Evolutionary conservation across 768 basidiomycete genomes (phyloP).

Genomic region (Lyophyllum semitale): DNA sequence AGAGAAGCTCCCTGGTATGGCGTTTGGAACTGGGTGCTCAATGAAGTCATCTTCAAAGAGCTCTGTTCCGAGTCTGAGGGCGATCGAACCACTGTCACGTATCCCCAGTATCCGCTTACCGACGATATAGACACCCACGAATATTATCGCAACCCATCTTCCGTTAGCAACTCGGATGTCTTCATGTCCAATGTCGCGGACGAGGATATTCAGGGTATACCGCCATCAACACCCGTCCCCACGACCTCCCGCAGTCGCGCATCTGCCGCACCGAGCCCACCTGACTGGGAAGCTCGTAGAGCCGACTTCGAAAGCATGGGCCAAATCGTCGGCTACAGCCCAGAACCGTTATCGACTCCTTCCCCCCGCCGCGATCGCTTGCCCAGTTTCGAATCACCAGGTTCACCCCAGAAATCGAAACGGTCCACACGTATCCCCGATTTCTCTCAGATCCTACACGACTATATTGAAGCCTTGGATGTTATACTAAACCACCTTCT

Average conservation of each 20-base stretch:
- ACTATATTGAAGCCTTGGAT: too few species aligned
- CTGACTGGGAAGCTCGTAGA: too few species aligned
- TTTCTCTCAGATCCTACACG: neutral
- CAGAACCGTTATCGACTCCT: neutral
- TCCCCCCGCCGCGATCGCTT: neutral
- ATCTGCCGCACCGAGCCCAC: too few species aligned
- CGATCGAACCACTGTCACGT: neutral
- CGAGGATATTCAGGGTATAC: neutral
- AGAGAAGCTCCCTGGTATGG: conserved; percentile 1
- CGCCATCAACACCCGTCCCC: neutral
- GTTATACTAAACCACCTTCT: neutral
- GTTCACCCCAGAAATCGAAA: neutral
- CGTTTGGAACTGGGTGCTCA: neutral
- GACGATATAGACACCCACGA: neutral
- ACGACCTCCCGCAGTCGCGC: neutral
- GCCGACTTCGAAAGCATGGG: too few species aligned
- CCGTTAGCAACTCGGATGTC: neutral
- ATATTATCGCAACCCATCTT: neutral
- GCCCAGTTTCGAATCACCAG: too few species aligned
- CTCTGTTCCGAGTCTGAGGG: neutral
- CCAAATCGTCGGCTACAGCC: neutral
- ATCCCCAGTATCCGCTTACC: conserved; percentile 1
- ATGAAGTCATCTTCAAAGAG: neutral
- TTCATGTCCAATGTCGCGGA: neutral
- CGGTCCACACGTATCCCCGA: conserved; percentile 2